phyloP scores from a whole-genome alignment of 768 basidiomycete species.

The Lentinula detonsa region DNA sequence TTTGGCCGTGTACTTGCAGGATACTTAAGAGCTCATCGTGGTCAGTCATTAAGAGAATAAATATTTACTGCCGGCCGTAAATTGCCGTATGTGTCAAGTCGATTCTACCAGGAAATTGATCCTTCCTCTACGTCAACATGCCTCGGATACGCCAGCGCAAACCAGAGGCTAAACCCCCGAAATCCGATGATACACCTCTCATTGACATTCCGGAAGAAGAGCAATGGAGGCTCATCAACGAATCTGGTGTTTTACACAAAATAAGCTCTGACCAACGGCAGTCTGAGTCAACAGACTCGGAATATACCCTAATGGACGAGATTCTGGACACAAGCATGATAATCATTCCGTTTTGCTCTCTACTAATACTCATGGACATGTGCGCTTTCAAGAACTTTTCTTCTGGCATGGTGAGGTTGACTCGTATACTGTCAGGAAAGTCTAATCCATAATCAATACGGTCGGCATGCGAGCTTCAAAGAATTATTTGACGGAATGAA shows the following conservation, averaged over 20 bases:
- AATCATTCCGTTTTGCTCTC: constrained; percentile 69
- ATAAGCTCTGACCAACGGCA: constrained; percentile 7
- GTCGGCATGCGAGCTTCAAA: constrained; percentile 43
- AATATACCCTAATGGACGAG: constrained; percentile 52
- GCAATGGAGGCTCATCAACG: constrained; percentile 69
- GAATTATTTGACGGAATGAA: constrained; percentile 52
- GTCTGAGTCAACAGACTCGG: constrained; percentile 16
- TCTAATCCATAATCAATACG: constrained; percentile 76
- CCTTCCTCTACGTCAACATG: not conserved
- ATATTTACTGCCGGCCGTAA: not conserved
- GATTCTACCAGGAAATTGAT: not conserved
- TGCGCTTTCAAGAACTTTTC: constrained; percentile 28
- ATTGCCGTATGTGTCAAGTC: too few relatives aligned
- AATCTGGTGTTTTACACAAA: constrained; percentile 53
- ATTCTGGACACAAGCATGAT: constrained; percentile 59
- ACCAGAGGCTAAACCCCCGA: not conserved
- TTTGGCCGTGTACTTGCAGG: constrained; percentile 40
- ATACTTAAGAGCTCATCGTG: constrained; percentile 31
- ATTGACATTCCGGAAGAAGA: constrained; percentile 66
- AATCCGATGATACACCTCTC: constrained; percentile 12
- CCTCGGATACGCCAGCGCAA: constrained; percentile 1
- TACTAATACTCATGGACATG: constrained; percentile 83
- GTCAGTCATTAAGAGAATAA: constrained; percentile 19
- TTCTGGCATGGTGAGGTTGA: not conserved
- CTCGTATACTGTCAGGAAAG: constrained; percentile 28